Percentiles rank a stretch among this genome's conserved stretches.
Conservation (phyloP, 257 asterid genomes). For the Haberlea rhodopensis region DNA sequence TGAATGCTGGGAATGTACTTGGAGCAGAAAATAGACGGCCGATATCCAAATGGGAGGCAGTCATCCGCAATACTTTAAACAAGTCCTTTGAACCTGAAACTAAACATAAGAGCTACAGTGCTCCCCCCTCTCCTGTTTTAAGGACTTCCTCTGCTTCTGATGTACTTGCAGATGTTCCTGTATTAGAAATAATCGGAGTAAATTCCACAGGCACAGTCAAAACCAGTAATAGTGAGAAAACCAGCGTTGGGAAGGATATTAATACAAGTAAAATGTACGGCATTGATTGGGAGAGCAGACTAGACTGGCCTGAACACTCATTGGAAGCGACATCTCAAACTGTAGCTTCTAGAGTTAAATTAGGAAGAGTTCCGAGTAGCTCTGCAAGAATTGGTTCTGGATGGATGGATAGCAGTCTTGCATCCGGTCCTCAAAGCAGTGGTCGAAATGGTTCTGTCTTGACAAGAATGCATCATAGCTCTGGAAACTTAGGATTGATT, state of each 20-base stretch:
- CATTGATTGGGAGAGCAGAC: slow-evolving; percentile 30
- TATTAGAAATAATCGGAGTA: slow-evolving; percentile 32
- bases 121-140: slow-evolving; percentile 83
- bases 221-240: slow-evolving; percentile 23
- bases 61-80: slow-evolving; percentile 71
- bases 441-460: slow-evolving; percentile 37
- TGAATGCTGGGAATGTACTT: slow-evolving; percentile 84
- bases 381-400: slow-evolving; percentile 51
- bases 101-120: slow-evolving; percentile 66
- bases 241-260: slow-evolving; percentile 23
- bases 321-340: slow-evolving; percentile 57
- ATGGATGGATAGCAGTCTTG: slow-evolving; percentile 24
- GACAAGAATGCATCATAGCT: slow-evolving; percentile 59
- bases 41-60: slow-evolving; percentile 76
- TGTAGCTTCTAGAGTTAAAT: slow-evolving; percentile 45
- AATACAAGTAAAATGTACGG: slow-evolving; percentile 36
- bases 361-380: slow-evolving; percentile 67
- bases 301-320: slow-evolving; percentile 90
- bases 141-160: slow-evolving; percentile 81
- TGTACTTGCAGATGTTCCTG: slow-evolving; percentile 54
- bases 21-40: slow-evolving; percentile 85
- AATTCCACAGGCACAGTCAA: slow-evolving; percentile 25
- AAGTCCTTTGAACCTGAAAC: slow-evolving; percentile 50
- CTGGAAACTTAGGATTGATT: slow-evolving; percentile 60
- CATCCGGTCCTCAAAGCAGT: slow-evolving; percentile 26